A percentile compares a stretch with the other conserved stretches of the same genome.
phyloP scores from a whole-genome alignment of 148 eudicot species.

The Diospyros kaki region DNA sequence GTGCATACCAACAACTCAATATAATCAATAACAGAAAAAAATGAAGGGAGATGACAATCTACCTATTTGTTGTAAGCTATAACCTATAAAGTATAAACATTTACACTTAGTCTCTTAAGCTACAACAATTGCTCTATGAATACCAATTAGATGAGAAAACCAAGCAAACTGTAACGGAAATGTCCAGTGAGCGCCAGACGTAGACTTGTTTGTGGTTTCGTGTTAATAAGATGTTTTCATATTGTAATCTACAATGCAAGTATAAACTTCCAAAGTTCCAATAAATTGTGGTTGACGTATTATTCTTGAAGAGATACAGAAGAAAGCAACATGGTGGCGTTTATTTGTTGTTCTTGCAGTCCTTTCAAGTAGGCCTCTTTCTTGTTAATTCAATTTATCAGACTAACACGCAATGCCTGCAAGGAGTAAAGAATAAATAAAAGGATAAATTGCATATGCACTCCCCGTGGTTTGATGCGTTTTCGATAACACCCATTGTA shows the following conservation, averaged over 20 bases:
- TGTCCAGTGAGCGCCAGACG: background rate
- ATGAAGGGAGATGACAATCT: no score
- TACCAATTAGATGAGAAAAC: background rate
- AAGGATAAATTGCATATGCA: background rate
- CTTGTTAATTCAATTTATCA: constrained; percentile 4
- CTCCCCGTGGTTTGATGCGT: background rate
- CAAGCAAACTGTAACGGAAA: background rate
- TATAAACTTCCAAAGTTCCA: background rate
- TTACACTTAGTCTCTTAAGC: background rate
- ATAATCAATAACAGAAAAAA: background rate
- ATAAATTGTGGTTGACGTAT: background rate
- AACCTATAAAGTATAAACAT: no score
- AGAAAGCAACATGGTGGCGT: background rate
- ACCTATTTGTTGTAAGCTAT: no score
- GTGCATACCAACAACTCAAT: background rate
- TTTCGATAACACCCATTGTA: background rate
- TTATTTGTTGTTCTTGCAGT: constrained; percentile 28
- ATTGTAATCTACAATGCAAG: background rate
- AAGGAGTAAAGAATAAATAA: constrained; percentile 5
- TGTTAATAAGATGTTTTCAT: background rate
- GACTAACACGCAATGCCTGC: constrained; percentile 18
- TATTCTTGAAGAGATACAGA: background rate
- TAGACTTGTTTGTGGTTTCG: background rate
- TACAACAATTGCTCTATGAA: background rate
- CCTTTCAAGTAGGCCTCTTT: constrained; percentile 17